Percentiles rank a stretch among this genome's conserved stretches.
phyloP scores from a whole-genome alignment of 2,329 filamentous ascomycete species.

The Diaporthe sp. region DNA sequence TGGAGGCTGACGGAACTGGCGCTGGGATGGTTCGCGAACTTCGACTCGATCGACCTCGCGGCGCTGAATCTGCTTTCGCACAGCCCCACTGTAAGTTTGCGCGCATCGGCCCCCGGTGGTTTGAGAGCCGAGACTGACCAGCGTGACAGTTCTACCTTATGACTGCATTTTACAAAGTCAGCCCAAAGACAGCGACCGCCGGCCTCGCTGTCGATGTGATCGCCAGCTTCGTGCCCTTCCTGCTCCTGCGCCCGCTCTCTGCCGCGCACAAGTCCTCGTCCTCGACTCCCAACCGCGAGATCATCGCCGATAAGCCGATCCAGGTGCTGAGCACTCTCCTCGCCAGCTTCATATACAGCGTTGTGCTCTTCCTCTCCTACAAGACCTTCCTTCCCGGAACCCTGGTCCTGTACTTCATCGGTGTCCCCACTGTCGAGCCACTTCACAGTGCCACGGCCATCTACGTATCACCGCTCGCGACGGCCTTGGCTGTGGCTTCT shows the following conservation, averaged over 20 bases:
- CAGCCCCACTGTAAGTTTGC: conserved; percentile 73
- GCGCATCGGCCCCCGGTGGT: not conserved
- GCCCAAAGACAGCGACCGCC: conserved; percentile 69
- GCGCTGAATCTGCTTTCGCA: conserved; percentile 78
- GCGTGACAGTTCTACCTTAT: conserved; percentile 77
- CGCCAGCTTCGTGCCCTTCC: conserved; percentile 80
- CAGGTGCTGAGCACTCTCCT: conserved; percentile 76
- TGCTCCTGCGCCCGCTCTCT: conserved; percentile 78
- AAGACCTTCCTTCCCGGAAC: conserved; percentile 78
- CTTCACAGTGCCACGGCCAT: conserved; percentile 74
- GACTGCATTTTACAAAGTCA: conserved; percentile 81
- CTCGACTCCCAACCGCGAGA: conserved; percentile 71
- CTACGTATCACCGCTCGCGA: conserved; percentile 69
- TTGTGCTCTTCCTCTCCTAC: conserved; percentile 79
- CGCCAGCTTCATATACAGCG: conserved; percentile 79
- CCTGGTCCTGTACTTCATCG: conserved; percentile 82
- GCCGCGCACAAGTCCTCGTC: conserved; percentile 71
- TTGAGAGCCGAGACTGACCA: conserved; percentile 40
- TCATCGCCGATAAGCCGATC: conserved; percentile 74
- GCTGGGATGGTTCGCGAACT: conserved; percentile 79
- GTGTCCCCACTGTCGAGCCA: conserved; percentile 75
- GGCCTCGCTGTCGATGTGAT: conserved; percentile 77
- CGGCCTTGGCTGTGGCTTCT: conserved; percentile 61
- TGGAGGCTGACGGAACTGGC: conserved; percentile 77
- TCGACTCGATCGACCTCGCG: conserved; percentile 80